Percentiles rank a stretch among this genome's conserved stretches.
phyloP scores from a whole-genome alignment of 768 basidiomycete genomes.

The Podaxis sp. region DNA sequence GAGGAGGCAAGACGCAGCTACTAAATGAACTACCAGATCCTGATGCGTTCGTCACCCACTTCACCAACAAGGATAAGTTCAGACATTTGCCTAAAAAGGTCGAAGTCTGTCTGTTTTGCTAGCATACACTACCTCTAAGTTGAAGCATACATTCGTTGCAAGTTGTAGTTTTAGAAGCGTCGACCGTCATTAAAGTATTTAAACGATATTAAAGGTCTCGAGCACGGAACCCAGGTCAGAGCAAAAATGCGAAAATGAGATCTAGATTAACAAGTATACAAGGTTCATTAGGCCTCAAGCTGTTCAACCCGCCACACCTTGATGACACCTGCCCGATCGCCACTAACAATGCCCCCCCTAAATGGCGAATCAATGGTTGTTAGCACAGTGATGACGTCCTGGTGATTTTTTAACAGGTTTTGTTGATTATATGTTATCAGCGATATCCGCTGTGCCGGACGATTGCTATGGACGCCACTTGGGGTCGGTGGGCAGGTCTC shows the following conservation, averaged over 20 bases:
- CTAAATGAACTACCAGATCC: no score
- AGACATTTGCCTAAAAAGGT: no score
- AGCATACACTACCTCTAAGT: no score
- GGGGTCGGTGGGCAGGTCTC: constrained; percentile 59
- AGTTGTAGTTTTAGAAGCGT: no score
- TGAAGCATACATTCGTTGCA: no score
- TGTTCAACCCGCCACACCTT: constrained; percentile 86
- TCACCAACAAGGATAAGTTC: no score
- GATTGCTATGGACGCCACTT: constrained; percentile 50
- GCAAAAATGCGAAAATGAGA: neutral
- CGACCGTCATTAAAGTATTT: no score
- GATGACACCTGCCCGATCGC: constrained; percentile 84
- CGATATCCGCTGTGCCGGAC: constrained; percentile 73
- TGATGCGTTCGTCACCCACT: no score
- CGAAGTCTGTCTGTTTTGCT: no score
- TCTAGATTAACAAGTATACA: neutral
- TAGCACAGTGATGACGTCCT: constrained; percentile 85
- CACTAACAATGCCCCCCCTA: constrained; percentile 88
- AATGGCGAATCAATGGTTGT: constrained; percentile 91
- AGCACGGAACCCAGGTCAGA: no score
- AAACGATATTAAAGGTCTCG: no score
- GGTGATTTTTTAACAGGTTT: constrained; percentile 81
- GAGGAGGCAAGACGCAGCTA: no score
- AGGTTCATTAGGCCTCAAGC: constrained; percentile 26
- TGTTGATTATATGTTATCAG: constrained; percentile 82